A percentile compares a stretch with the other conserved stretches of the same genome.
Conservation (phyloP, 2,329 filamentous ascomycete genomes). For the Dryadomyces quercus-mongolicae region DNA sequence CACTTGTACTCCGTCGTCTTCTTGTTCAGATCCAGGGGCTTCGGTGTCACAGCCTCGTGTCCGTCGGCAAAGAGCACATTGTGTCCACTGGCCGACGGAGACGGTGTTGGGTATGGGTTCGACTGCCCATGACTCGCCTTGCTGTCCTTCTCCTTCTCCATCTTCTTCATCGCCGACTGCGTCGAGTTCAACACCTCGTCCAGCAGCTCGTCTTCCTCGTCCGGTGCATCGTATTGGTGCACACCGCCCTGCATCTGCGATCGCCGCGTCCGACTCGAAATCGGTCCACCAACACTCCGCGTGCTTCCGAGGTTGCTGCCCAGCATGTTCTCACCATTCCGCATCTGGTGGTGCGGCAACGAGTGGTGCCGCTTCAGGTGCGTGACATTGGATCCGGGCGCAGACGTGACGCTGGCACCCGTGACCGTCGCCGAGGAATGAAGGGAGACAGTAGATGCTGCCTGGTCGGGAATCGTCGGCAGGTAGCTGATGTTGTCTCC, state of each 20-base stretch:
- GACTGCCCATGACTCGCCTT: slow-evolving; percentile 53
- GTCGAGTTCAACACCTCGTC: slow-evolving; percentile 79
- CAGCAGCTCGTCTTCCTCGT: slow-evolving; percentile 91
- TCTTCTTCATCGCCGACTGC: slow-evolving; percentile 58
- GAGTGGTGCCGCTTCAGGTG: slow-evolving; percentile 54
- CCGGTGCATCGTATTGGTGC: slow-evolving; percentile 83
- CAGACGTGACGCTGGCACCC: background rate
- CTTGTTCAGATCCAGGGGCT: slow-evolving; percentile 58
- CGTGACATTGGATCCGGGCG: slow-evolving; percentile 26
- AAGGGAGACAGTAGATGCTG: background rate
- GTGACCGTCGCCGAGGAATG: background rate
- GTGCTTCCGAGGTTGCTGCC: slow-evolving; percentile 42
- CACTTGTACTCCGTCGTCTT: slow-evolving; percentile 56
- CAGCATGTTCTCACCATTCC: slow-evolving; percentile 51
- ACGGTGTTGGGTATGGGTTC: slow-evolving; percentile 53
- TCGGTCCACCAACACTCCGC: slow-evolving; percentile 40
- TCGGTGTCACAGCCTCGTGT: slow-evolving; percentile 49
- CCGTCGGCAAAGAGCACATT: slow-evolving; percentile 60
- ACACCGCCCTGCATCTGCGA: slow-evolving; percentile 64
- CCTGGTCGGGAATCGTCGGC: slow-evolving; percentile 37
- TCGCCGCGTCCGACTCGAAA: slow-evolving; percentile 69
- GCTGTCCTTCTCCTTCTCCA: slow-evolving; percentile 48
- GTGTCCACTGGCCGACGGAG: slow-evolving; percentile 75
- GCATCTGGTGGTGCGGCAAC: slow-evolving; percentile 47
- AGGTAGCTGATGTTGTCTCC: slow-evolving; percentile 14